Evolutionary conservation across 768 basidiomycete species (phyloP), one percentile per base, ranked within the genome.

Genomic region (Wakefieldia striispora): DNA sequence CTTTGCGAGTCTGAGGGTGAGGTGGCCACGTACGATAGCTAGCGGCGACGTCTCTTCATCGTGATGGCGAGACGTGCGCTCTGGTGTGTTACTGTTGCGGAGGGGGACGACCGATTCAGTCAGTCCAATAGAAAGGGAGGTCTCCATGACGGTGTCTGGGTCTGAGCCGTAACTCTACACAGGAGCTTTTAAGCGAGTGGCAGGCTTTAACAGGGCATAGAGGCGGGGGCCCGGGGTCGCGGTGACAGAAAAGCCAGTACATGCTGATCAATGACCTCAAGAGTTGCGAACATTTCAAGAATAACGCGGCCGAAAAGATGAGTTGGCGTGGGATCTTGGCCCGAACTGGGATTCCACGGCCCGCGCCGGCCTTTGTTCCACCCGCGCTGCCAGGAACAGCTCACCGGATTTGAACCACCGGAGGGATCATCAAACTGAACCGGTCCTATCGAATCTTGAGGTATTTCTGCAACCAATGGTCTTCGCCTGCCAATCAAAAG

Each of bases 71-170:
- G 43, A 19, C 24, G 53, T 9, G 10, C 70, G 72, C 58, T 80
- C 78, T 42, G 42, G 33, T 24, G 74, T 48, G 53, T 62, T 69
- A 40, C 80, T 49, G 53, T 62, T 69, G 43, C 80, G 75, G 37
- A 91, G 75, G 64, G 86, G 84, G 45, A 90, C 80, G 43, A 86
- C 86, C 3, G 86, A 80, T 61, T 91, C 88, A 5, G 84, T 83
- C 45, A 91, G 74, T 21, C 77, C 75, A 53, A 91, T 81, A 16
- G 72, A 69, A 11, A 83, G 70, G 14, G 75, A 65, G 59, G 72
- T 79, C 48, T 73, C 78, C 12, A 61, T 61, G 54, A 16, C 24
- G 31, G 4, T 11, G 19, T 2, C 39, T 17, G 43, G 20, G 31
- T n/a, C n/a, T n/a, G n/a, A n/a, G 17, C 5, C 16, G 7, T 21